Base-by-base conservation (phyloP, 192 early-diverging fungal genomes). In the Chytriomyces sp. region DNA sequence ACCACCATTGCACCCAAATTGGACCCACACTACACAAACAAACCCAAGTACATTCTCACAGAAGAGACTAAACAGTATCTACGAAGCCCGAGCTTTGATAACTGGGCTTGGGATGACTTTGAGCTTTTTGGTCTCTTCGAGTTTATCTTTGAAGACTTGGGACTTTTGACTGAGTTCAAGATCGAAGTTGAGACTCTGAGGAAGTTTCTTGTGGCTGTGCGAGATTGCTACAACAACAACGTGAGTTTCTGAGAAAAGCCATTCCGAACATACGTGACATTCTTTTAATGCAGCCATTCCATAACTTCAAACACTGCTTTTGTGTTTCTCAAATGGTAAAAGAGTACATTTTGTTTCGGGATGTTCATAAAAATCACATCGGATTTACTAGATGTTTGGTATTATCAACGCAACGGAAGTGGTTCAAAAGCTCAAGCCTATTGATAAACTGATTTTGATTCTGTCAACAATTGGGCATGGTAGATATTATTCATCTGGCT, bases 301-400 rank as follows among this genome's bases (percentile, higher is more conserved):
- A 85, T 71, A 85, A 85, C 55, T 85, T 85, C 59, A 71, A 78
- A 36, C 84, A 85, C 55, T 82, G 80, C 72, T 85, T 85, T 53
- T 82, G 84, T 55, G 84, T 85, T 22, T 77, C 82, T 31, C 84
- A 85, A 66, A 85, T 85, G 84, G 80, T 78, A 73, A 6, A 62
- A n/a, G n/a, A n/a, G n/a, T n/a, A n/a, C n/a, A n/a, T 25, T 39
- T 52, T 64, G 38, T 53, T 10, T 55, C 10, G 25, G 37, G n/a
- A 30, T 4, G 5, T 4, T n/a, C n/a, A n/a, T n/a, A n/a, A n/a
- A n/a, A n/a, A n/a, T n/a, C n/a, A n/a, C n/a, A n/a, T 7, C 25
- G 7, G 14, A 30, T 65, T 25, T 10, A 34, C 4, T 7, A 82
- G 80, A 80, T 82, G 78, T 85, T 82, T 73, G 78, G 64, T 7